Percentiles rank a stretch among this genome's conserved stretches.
Evolutionary conservation across 2,329 filamentous ascomycete species (phyloP).

Genomic region (Fusarium mexicanum): DNA sequence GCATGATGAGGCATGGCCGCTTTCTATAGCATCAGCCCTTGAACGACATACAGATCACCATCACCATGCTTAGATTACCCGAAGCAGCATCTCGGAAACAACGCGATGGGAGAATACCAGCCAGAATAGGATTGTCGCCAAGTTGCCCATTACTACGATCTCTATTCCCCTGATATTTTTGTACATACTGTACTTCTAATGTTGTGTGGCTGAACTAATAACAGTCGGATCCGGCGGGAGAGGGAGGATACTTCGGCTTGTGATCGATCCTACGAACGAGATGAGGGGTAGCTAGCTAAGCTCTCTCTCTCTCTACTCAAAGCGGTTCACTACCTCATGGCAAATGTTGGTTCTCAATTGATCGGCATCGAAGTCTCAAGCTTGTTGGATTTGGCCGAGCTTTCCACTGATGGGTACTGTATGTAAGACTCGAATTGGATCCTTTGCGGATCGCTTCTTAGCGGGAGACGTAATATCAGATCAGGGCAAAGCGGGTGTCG

Average conservation of each 20-base stretch:
- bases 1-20: neutral
- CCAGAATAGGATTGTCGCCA: neutral
- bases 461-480: constrained; percentile 35
- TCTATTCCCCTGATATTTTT: neutral
- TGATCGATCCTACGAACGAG: neutral
- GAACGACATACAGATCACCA: constrained; percentile 1
- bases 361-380: constrained; percentile 12
- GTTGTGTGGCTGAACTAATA: constrained; percentile 24
- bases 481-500: constrained; percentile 28
- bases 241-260: constrained; percentile 1
- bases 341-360: neutral
- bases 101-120: neutral
- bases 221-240: constrained; percentile 22
- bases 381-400: neutral
- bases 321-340: neutral
- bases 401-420: neutral
- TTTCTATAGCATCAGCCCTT: neutral
- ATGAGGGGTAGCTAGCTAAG: constrained; percentile 29
- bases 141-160: constrained; percentile 12
- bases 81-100: neutral
- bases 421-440: neutral
- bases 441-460: constrained; percentile 8
- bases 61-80: constrained; percentile 1
- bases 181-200: neutral
- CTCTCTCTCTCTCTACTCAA: constrained; percentile 13